These are phyloP conservation scores for Asterochloris sp. DNA, from an alignment of 139 green algal species.

Conservation along the genomic window DNA sequence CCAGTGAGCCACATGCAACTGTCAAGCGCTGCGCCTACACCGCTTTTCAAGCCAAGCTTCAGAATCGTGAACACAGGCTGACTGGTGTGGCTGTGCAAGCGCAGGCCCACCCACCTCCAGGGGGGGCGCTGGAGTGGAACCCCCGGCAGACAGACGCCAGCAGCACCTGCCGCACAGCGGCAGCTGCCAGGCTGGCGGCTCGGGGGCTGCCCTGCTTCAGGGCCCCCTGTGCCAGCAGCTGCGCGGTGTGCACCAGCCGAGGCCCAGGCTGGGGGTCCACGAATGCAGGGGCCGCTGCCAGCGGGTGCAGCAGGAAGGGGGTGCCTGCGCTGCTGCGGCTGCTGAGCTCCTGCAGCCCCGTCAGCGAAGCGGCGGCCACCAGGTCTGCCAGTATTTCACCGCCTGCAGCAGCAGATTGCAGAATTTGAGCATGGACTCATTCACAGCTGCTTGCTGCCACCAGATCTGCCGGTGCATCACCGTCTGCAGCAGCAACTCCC, in stretches of 20 bases:
- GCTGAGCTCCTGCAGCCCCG: conserved; percentile 11
- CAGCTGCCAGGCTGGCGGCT: conserved; percentile 7
- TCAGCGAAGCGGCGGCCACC: conserved; percentile 7
- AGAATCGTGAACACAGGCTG: no score
- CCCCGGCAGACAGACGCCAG: conserved; percentile 15
- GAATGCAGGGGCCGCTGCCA: conserved; percentile 2
- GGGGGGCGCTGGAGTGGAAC: background rate
- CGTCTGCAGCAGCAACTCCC: no score
- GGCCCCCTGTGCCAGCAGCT: conserved; percentile 12
- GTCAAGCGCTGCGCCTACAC: no score
- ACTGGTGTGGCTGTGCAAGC: background rate
- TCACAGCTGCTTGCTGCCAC: no score
- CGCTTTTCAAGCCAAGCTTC: no score
- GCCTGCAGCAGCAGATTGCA: no score
- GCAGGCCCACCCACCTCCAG: background rate
- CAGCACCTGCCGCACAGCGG: conserved; percentile 4
- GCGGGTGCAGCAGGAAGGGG: conserved; percentile 22
- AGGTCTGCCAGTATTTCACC: background rate
- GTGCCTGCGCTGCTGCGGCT: background rate
- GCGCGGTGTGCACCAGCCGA: background rate
- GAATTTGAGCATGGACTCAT: no score
- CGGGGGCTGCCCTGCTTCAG: background rate
- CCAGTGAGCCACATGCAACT: no score
- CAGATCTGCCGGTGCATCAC: background rate
- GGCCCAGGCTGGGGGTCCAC: conserved; percentile 11